Base-by-base conservation (phyloP, 257 asterid genomes). In the Ligustrum vulgare region DNA sequence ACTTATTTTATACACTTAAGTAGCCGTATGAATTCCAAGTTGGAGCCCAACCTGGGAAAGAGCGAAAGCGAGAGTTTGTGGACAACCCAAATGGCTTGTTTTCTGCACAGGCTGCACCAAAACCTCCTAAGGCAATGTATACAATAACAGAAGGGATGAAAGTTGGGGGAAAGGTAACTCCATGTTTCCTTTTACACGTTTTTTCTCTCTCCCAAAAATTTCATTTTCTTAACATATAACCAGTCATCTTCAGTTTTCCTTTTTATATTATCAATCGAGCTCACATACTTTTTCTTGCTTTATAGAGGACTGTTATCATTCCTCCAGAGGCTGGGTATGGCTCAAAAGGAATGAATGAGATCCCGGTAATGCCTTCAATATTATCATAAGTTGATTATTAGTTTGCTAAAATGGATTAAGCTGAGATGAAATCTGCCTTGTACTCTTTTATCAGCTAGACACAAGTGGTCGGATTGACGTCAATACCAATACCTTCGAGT, bases 101-200 rank as follows among this genome's bases (percentile, higher is more conserved):
- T 78, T 94, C 98, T 33, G 98, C 98, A 76, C 98, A 94, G 79
- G 98, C 98, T 65, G 89, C 98, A 31, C 96, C 98, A 0, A 94
- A 94, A 80, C 98, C 98, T 84, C 98, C 98, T 3, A 91, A 84
- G 75, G 98, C 93, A 72, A 79, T 94, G 96, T 94, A 94, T 76
- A 71, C 87, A 1, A 73, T 92, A 63, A 89, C 96, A 8, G 96
- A 94, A 88, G 98, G 98, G 47, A 94, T 94, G 98, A 94, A 79
- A 88, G 97, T 92, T 75, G 98, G 98, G 67, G 98, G 98, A 58
- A 94, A 94, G 98, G 98, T 92, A 81, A 73, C 13, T 63, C 49
- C 31, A 1, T 43, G 2, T 60, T 37, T 58, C 35, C 64, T 75
- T 49, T 5, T 22, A 3, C 31, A 10, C 16, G 12, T 56, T 12